Conservation (phyloP, 1,284 basidiomycete genomes). For the Rhodofomes roseus region DNA sequence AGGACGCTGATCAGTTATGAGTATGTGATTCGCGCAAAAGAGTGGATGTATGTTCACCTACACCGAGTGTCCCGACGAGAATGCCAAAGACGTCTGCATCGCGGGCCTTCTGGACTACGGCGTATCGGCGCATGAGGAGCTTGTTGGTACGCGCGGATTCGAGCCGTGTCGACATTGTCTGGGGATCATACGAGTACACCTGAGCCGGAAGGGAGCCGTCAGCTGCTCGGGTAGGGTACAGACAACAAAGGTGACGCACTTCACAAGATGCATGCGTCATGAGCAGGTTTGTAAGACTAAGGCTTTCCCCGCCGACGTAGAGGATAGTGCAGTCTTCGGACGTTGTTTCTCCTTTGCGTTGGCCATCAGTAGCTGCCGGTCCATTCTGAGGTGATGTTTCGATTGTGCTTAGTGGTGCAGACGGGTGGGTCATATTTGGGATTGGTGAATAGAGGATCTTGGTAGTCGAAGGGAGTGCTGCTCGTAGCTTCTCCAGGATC, state of each 20-base stretch:
- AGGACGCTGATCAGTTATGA: conserved; percentile 51
- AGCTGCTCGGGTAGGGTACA: background rate
- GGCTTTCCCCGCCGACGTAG: conserved; percentile 84
- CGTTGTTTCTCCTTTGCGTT: background rate
- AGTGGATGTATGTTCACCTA: conserved; percentile 46
- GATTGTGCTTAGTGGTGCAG: background rate
- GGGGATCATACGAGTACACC: conserved; percentile 80
- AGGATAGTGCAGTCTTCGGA: conserved; percentile 45
- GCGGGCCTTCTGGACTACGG: conserved; percentile 83
- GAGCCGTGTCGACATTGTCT: conserved; percentile 40
- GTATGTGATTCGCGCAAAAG: background rate
- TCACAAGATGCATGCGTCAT: conserved; percentile 64
- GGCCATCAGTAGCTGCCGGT: too few relatives aligned
- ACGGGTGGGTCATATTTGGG: background rate
- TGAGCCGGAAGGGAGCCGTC: conserved; percentile 23
- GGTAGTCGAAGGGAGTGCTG: conserved; percentile 17
- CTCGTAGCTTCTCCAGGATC: conserved; percentile 32
- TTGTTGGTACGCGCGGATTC: conserved; percentile 73
- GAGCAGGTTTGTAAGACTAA: conserved; percentile 82
- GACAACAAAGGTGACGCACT: conserved; percentile 24
- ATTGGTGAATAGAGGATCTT: conserved; percentile 20
- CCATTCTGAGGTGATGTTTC: background rate
- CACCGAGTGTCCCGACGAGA: conserved; percentile 91
- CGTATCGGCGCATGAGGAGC: conserved; percentile 91
- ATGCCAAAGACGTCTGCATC: conserved; percentile 95